A percentile compares a stretch with the other conserved stretches of the same genome.
These are phyloP conservation scores for Ophiosphaerella herpotricha DNA, from an alignment of 2,329 filamentous ascomycete species.

Conservation along the genomic window DNA sequence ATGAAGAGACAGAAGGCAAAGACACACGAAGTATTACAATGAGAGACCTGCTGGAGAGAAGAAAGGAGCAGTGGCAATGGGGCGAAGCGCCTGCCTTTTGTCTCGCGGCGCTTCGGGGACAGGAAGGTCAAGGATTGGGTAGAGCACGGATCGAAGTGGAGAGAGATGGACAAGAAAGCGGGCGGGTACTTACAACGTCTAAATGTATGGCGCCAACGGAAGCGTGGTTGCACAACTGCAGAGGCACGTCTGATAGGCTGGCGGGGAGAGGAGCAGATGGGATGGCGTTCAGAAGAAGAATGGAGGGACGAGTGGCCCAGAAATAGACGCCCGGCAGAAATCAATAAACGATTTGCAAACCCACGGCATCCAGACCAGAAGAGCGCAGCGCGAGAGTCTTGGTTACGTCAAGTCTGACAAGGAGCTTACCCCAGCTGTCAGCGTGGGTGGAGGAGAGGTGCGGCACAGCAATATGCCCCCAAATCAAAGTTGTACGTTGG, in stretches of 20 bases:
- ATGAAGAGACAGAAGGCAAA: constrained; percentile 33
- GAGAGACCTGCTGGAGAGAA: constrained; percentile 49
- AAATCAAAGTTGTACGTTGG: constrained; percentile 21
- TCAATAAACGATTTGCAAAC: constrained; percentile 38
- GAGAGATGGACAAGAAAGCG: constrained; percentile 40
- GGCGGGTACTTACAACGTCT: constrained; percentile 48
- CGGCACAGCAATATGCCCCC: constrained; percentile 13
- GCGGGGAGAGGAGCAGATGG: constrained; percentile 34
- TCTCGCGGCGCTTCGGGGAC: constrained; percentile 45
- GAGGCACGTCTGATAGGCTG: constrained; percentile 40
- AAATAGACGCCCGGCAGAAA: constrained; percentile 49
- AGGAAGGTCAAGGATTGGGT: constrained; percentile 32
- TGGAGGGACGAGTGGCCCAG: constrained; percentile 37
- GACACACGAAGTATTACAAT: constrained; percentile 47
- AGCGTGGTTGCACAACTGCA: constrained; percentile 38
- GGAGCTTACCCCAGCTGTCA: constrained; percentile 30
- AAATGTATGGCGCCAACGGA: constrained; percentile 45
- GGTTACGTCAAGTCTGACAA: constrained; percentile 33
- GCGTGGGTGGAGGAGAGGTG: constrained; percentile 11
- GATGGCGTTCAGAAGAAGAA: constrained; percentile 34
- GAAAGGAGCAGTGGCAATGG: constrained; percentile 36
- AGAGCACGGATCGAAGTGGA: constrained; percentile 37
- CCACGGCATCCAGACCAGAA: constrained; percentile 37
- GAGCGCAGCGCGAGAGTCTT: constrained; percentile 30
- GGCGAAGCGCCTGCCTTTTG: constrained; percentile 48